Base-by-base conservation (phyloP, 768 basidiomycete species). In the Rickenella mellea region DNA sequence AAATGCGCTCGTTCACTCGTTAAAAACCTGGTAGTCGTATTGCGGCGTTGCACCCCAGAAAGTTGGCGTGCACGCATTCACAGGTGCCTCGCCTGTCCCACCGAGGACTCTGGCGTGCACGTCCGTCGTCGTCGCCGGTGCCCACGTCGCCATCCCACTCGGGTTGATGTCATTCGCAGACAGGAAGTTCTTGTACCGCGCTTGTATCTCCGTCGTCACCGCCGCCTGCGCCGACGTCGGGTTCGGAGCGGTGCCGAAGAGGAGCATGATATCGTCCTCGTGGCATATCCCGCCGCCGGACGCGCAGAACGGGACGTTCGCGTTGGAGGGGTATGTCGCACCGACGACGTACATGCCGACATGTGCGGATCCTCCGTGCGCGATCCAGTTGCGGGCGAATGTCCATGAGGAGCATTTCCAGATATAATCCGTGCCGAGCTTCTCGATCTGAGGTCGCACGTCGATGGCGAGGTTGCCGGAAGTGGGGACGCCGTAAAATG, bases 191-290 rank as follows among this genome's bases (percentile, higher is more conserved):
- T 66, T 73, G 64, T 85, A 85, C 10, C 82, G 74, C 15, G 67
- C 63, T 55, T 84, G 81, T 52, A 87, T 73, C 55, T 89, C 76
- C n/a, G 57, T 60, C 30, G 69, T 71, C 35, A 88, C 68, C 7
- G 74, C 64, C 7, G 70, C 56, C 58, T 86, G 83, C 3, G 66
- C 72, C 3, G 68, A 24, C 19, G 62, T 74, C 10, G 83, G 77
- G 52, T 60, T 73, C 9, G 68, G 54, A 24, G 68, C 72, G 0
- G 82, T 82, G 41, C 81, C 82, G 42, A 70, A 67, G 46, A 88
- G 72, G 55, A 84, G 78, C 64, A 80, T 63, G 45, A 89, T 88
- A 53, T 90, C 87, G 55, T 88, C 86, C 56, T 87, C 73, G 57
- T 87, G 85, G 60, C 85, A 88, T 28, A 86, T 78, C 25, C 63